Evolutionary conservation across 306 rosid genomes (phyloP), one percentile per base, ranked within the genome.

Genomic region (Corylus americana): DNA sequence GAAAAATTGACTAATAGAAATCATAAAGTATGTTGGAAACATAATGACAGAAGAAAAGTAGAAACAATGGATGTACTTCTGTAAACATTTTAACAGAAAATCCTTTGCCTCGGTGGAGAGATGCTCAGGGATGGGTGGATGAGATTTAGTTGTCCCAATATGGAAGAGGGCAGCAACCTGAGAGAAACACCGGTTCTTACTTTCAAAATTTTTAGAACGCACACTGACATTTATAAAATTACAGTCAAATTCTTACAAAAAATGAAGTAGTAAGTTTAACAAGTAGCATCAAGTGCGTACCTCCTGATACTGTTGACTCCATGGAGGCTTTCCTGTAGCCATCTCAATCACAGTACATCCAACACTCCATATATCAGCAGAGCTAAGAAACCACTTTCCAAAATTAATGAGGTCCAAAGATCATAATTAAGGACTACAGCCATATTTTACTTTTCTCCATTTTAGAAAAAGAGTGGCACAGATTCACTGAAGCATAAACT

Each of bases 351-450:
- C 91, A 79, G 97, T 94, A 75, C 98, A 94, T 66, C 97, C 98
- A 81, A 94, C 97, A 84, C 98, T 94, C 98, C 98, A 94, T 88
- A 94, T 89, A 84, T 94, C 98, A 83, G 98, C 93, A 84, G 98
- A 90, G 83, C 98, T 94, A 80, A 77, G 55, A 85, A 81, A 73
- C 45, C 66, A 83, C 51, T 58, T 77, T 74, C 74, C 47, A 54
- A 57, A 77, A 50, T 50, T 16, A n/a, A 55, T 82, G 63, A 82
- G 80, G 83, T 76, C 80, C 59, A 63, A 44, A 66, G 73, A 81
- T 66, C 59, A 12, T 64, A 81, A 75, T 69, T 51, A 79, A 50
- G 74, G 9, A 73, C 27, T 31, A 79, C 64, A 27, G 63, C 54
- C n/a, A 5, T 50, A 71, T 18, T 18, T 18, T 44, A 1, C 3